These are phyloP conservation scores for Pseudotsuga menziesii DNA, from an alignment of 75 land plant genomes.

Conservation along the genomic window DNA sequence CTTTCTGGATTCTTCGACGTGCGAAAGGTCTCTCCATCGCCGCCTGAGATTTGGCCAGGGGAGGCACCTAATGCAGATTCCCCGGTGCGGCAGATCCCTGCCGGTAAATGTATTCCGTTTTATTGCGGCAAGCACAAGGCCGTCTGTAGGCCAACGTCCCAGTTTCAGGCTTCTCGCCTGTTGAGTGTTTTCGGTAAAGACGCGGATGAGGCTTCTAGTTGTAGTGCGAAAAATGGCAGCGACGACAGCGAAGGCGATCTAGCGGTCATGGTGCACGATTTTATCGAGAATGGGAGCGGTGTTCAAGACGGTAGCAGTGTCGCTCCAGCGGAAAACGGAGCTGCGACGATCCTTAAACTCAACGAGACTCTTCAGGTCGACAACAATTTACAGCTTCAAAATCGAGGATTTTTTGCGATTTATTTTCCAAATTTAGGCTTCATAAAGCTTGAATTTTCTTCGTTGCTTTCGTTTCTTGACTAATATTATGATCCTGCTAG, in stretches of 20 bases:
- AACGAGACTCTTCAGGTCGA: slow-evolving; percentile 11
- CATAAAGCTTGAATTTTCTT: too few relatives aligned
- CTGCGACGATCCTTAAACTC: background rate
- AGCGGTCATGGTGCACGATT: slow-evolving; percentile 79
- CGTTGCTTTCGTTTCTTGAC: too few relatives aligned
- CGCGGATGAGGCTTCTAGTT: background rate
- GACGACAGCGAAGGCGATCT: slow-evolving; percentile 75
- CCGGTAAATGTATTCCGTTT: slow-evolving; percentile 1
- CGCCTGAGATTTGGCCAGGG: background rate
- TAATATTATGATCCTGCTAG: too few relatives aligned
- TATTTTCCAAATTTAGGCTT: too few relatives aligned
- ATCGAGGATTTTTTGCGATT: too few relatives aligned
- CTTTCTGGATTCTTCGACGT: slow-evolving; percentile 5
- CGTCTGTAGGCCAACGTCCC: slow-evolving; percentile 1
- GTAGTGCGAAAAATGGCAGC: slow-evolving; percentile 17
- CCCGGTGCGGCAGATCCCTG: background rate
- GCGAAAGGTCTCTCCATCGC: slow-evolving; percentile 15
- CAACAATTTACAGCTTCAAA: background rate
- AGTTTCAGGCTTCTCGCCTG: slow-evolving; percentile 6
- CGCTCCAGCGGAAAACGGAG: slow-evolving; percentile 32
- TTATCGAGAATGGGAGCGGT: slow-evolving; percentile 57
- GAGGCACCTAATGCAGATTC: background rate
- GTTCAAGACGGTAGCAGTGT: slow-evolving; percentile 21
- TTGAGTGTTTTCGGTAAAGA: slow-evolving; percentile 5
- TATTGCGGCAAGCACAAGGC: slow-evolving; percentile 3